These are phyloP conservation scores for Pseudocercospora crystallina DNA, from an alignment of 2,329 filamentous ascomycete genomes.

Conservation along the genomic window DNA sequence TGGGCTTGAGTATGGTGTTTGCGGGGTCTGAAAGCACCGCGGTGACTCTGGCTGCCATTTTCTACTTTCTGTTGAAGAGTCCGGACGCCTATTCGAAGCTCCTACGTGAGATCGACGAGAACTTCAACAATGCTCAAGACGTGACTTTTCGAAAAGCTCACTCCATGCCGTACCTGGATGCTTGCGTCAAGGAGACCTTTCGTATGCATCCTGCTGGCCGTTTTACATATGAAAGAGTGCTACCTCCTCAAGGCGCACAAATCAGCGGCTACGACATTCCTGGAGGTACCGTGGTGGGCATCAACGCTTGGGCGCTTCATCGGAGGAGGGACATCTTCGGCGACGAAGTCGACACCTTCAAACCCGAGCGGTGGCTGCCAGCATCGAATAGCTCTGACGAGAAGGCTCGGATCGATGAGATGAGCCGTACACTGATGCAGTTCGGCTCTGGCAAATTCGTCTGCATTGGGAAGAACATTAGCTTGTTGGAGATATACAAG, in stretches of 20 bases:
- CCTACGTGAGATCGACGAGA: background rate
- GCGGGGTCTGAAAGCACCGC: background rate
- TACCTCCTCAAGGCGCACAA: background rate
- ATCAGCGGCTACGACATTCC: background rate
- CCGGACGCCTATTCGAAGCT: background rate
- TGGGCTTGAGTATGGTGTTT: background rate
- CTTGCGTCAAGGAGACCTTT: constrained; percentile 15
- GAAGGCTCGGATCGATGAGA: background rate
- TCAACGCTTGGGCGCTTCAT: too few relatives aligned
- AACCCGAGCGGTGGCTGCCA: too few relatives aligned
- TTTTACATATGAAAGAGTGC: background rate
- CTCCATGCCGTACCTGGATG: background rate
- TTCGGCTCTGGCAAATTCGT: background rate
- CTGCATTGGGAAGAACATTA: constrained; percentile 3
- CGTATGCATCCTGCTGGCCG: constrained; percentile 9
- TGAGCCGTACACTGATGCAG: background rate
- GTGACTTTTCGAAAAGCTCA: too few relatives aligned
- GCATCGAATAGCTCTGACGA: background rate
- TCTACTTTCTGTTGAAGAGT: background rate
- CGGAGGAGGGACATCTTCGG: too few relatives aligned
- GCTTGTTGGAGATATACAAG: constrained; percentile 6
- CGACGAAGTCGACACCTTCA: too few relatives aligned
- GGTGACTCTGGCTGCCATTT: background rate
- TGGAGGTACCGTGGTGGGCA: too few relatives aligned
- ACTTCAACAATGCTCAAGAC: background rate